phyloP scores from a whole-genome alignment of 139 green algal species.

The Edaphochlamys debaryana region DNA sequence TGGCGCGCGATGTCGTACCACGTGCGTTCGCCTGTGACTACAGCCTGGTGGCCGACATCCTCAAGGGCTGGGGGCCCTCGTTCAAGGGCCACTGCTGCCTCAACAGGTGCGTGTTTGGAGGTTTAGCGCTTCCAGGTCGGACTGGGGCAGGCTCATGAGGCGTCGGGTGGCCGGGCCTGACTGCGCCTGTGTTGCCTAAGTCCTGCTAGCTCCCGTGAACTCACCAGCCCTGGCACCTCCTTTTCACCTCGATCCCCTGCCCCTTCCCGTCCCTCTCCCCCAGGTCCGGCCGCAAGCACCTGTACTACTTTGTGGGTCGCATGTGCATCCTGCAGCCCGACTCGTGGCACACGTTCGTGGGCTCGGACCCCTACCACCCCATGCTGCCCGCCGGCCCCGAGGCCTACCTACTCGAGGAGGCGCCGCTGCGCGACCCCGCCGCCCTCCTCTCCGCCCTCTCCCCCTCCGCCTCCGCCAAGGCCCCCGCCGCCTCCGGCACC shows the following conservation, averaged over 20 bases:
- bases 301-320: constrained; percentile 76
- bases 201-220: too few species aligned
- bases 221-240: too few species aligned
- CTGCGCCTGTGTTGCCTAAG: too few species aligned
- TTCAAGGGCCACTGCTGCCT: constrained; percentile 81
- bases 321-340: constrained; percentile 92
- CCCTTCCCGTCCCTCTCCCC: neutral
- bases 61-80: constrained; percentile 57
- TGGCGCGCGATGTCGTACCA: constrained; percentile 95
- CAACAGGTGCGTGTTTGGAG: constrained; percentile 24
- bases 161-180: too few species aligned
- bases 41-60: constrained; percentile 80
- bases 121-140: too few species aligned
- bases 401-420: constrained; percentile 60
- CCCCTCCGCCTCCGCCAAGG: neutral
- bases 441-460: neutral
- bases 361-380: constrained; percentile 72
- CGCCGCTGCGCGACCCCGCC: neutral
- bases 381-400: constrained; percentile 83
- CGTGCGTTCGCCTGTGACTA: constrained; percentile 98
- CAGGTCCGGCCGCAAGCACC: constrained; percentile 52
- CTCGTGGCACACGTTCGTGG: constrained; percentile 61
- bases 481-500: neutral
- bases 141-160: too few species aligned
- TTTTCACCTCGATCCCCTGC: too few species aligned